A percentile compares a stretch with the other conserved stretches of the same genome.
Evolutionary conservation across 2,329 filamentous ascomycete species (phyloP).

Genomic region (Botrytis deweyae): DNA sequence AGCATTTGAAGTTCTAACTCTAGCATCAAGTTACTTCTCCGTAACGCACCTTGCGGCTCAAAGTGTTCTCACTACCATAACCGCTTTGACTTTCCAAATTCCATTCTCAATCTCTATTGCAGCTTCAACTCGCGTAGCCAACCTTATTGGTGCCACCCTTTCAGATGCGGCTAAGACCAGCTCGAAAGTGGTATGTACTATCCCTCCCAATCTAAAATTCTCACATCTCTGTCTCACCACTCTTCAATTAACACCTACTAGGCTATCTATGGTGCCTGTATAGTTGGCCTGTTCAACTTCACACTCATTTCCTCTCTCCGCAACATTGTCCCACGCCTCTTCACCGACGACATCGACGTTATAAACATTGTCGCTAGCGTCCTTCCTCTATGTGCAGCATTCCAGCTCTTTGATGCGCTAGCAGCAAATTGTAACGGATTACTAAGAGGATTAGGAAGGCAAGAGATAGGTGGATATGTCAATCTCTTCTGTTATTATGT

Average conservation of each 20-base stretch:
- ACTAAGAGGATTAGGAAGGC: conserved; percentile 80
- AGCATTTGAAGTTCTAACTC: conserved; percentile 86
- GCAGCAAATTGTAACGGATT: conserved; percentile 80
- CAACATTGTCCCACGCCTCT: conserved; percentile 72
- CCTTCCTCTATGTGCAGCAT: conserved; percentile 78
- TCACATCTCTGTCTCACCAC: not conserved
- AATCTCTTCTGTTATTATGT: conserved; percentile 85
- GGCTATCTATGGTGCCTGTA: conserved; percentile 61
- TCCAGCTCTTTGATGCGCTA: conserved; percentile 86
- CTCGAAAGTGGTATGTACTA: conserved; percentile 59
- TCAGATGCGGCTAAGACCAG: conserved; percentile 77
- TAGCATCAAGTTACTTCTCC: conserved; percentile 78
- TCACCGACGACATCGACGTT: conserved; percentile 72
- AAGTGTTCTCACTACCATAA: conserved; percentile 76
- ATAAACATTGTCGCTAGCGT: conserved; percentile 65
- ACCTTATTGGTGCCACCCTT: conserved; percentile 84
- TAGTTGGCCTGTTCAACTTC: conserved; percentile 80
- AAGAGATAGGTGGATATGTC: conserved; percentile 86
- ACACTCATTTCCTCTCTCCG: conserved; percentile 66
- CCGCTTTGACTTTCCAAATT: conserved; percentile 81
- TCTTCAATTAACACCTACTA: conserved; percentile 25
- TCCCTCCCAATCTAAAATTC: not conserved
- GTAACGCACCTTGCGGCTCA: conserved; percentile 82
- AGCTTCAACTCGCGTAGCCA: conserved; percentile 83
- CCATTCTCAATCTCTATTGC: conserved; percentile 91